Conservation (phyloP, 192 early-diverging fungal species). For the Linnemannia elongata region DNA sequence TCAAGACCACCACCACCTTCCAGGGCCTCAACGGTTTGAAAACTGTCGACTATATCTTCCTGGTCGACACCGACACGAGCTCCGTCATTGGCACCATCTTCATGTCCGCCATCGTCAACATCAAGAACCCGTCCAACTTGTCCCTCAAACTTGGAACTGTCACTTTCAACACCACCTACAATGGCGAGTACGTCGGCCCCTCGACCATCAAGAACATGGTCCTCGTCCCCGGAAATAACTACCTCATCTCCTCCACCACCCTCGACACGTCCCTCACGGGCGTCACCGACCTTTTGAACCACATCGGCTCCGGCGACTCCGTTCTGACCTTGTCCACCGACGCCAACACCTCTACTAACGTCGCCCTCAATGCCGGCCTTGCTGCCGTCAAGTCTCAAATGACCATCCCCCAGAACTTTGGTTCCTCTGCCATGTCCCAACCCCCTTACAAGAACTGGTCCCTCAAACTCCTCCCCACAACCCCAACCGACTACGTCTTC, state of each 20-base stretch:
- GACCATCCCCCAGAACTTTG: neutral
- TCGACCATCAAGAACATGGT: slow-evolving; percentile 20
- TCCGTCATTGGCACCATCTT: neutral
- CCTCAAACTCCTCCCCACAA: slow-evolving; percentile 10
- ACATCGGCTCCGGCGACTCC: neutral
- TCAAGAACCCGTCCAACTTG: slow-evolving; percentile 21
- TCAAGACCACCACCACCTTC: slow-evolving; percentile 28
- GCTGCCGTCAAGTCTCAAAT: neutral
- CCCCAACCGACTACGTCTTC: slow-evolving; percentile 8
- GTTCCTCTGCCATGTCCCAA: neutral
- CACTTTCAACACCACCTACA: slow-evolving; percentile 7
- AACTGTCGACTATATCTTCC: slow-evolving; percentile 5
- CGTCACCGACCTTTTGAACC: neutral
- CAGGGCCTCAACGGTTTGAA: slow-evolving; percentile 13
- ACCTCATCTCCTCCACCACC: slow-evolving; percentile 6
- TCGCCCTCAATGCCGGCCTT: slow-evolving; percentile 8
- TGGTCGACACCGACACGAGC: neutral
- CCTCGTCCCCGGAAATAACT: slow-evolving; percentile 25
- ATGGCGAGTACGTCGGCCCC: neutral
- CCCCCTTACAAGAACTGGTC: slow-evolving; percentile 11
- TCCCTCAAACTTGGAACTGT: slow-evolving; percentile 16
- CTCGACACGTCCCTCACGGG: neutral
- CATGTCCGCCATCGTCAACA: slow-evolving; percentile 14
- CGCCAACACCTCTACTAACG: slow-evolving; percentile 6
- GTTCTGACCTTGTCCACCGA: neutral